Evolutionary conservation across 768 basidiomycete genomes (phyloP).

Genomic region (Infundibulicybe gibba): DNA sequence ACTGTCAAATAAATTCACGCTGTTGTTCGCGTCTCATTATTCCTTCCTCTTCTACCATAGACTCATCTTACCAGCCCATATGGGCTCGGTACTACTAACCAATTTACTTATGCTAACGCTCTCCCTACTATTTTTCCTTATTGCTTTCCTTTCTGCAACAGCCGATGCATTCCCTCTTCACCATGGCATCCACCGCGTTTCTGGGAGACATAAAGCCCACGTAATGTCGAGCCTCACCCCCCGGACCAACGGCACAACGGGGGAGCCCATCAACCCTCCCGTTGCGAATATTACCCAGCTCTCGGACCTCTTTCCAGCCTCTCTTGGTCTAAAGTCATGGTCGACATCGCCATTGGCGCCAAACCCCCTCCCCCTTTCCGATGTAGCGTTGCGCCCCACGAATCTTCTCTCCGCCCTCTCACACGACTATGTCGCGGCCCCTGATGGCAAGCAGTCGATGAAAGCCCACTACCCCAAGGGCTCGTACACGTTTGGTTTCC

Average conservation of each 20-base stretch:
- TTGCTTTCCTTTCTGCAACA: too few species aligned
- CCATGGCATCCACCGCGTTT: too few species aligned
- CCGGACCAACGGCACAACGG: background rate
- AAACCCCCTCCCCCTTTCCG: slow-evolving; percentile 35
- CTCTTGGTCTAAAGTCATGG: slow-evolving; percentile 34
- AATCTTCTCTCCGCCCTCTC: slow-evolving; percentile 30
- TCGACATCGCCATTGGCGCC: slow-evolving; percentile 35
- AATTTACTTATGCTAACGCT: too few species aligned
- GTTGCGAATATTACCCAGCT: slow-evolving; percentile 16
- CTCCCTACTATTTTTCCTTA: too few species aligned
- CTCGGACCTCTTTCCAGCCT: slow-evolving; percentile 38
- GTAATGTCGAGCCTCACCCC: background rate
- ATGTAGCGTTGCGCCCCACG: slow-evolving; percentile 40
- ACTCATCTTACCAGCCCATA: too few species aligned
- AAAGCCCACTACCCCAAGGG: slow-evolving; percentile 53
- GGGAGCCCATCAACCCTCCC: slow-evolving; percentile 6
- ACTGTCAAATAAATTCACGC: too few species aligned
- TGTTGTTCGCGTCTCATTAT: background rate
- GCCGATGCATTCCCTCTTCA: too few species aligned
- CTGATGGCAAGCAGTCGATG: slow-evolving; percentile 51
- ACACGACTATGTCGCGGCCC: slow-evolving; percentile 38
- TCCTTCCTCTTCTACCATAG: too few species aligned
- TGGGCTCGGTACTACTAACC: too few species aligned
- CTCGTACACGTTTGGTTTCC: slow-evolving; percentile 46
- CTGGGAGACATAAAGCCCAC: too few species aligned